Conservation (phyloP, 2,329 filamentous ascomycete genomes). For the Penicillium sp. region DNA sequence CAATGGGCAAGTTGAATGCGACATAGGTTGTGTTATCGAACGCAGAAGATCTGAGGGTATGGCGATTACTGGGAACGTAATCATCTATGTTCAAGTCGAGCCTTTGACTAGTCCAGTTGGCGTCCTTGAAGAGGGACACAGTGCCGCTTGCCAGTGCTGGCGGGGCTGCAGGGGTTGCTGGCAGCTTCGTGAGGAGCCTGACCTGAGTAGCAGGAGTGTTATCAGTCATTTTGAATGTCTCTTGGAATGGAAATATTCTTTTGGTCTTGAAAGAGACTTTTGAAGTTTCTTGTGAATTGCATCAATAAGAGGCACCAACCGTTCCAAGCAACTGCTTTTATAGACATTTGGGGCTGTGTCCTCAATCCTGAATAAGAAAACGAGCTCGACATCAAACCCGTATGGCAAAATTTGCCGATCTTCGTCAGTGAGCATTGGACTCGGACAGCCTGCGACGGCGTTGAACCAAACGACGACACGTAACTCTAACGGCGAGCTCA, state of each 20-base stretch:
- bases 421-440: background rate
- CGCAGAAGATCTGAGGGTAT: background rate
- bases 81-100: background rate
- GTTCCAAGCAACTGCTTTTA: background rate
- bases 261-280: background rate
- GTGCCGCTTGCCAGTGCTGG: background rate
- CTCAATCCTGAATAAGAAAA: background rate
- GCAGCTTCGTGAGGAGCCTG: background rate
- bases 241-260: background rate
- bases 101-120: background rate
- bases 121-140: background rate
- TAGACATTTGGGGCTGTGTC: background rate
- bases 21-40: background rate
- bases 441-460: background rate
- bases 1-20: background rate
- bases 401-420: background rate
- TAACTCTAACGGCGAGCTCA: background rate
- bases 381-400: background rate
- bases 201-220: background rate
- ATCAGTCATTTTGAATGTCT: background rate
- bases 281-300: background rate
- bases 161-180: background rate
- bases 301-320: background rate
- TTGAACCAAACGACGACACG: background rate
- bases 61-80: background rate